phyloP scores from a whole-genome alignment of 2,329 filamentous ascomycete genomes.

The Didymella exigua region DNA sequence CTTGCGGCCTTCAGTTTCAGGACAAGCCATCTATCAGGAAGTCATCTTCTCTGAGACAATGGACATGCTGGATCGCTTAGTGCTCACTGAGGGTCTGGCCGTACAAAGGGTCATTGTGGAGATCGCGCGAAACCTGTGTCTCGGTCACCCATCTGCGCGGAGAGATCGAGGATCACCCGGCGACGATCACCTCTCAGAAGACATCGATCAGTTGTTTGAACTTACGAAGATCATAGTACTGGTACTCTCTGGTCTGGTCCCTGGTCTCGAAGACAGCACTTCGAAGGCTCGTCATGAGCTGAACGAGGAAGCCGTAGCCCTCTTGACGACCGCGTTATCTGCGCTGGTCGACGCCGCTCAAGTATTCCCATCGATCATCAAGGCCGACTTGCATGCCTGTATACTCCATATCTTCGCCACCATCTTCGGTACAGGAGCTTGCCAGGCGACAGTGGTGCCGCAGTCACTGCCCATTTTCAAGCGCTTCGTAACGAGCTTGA shows the following conservation, averaged over 20 bases:
- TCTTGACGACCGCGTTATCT: constrained; percentile 80
- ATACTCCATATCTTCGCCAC: constrained; percentile 97
- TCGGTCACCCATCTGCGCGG: constrained; percentile 88
- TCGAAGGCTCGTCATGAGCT: constrained; percentile 71
- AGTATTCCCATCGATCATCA: constrained; percentile 95
- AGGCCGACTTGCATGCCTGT: constrained; percentile 92
- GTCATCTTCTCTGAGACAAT: constrained; percentile 97
- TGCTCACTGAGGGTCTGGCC: constrained; percentile 85
- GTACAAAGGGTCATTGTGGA: constrained; percentile 93
- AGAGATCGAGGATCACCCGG: constrained; percentile 60
- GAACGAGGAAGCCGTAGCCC: constrained; percentile 82
- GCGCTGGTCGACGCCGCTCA: constrained; percentile 93
- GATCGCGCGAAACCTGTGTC: constrained; percentile 86
- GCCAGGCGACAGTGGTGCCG: constrained; percentile 86
- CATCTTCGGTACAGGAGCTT: constrained; percentile 83
- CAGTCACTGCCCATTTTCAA: constrained; percentile 90
- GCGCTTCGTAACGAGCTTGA: constrained; percentile 82
- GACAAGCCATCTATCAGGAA: constrained; percentile 94
- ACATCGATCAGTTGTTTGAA: constrained; percentile 97
- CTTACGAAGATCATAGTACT: constrained; percentile 94
- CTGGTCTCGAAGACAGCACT: constrained; percentile 71
- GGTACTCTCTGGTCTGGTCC: constrained; percentile 84
- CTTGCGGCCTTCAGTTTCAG: constrained; percentile 88
- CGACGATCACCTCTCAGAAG: constrained; percentile 85
- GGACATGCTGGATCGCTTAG: constrained; percentile 90